phyloP scores from a whole-genome alignment of 106 monocot genomes.

The Alisma plantagoaquatica region DNA sequence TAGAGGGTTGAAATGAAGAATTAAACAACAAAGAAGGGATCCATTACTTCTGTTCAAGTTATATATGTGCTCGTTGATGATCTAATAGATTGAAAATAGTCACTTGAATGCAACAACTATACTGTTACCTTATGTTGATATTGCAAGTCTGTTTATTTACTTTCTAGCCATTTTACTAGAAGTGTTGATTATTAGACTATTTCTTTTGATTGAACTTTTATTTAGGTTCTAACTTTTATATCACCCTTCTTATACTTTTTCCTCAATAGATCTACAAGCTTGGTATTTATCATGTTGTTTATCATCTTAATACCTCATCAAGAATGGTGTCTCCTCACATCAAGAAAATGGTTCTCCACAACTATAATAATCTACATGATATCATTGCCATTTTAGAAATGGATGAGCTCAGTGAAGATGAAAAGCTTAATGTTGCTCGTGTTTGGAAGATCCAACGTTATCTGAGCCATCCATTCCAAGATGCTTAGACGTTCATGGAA shows the following conservation, averaged over 20 bases:
- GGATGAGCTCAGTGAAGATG: neutral
- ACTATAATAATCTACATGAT: neutral
- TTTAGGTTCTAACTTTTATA: too few species aligned
- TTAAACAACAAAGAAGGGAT: neutral
- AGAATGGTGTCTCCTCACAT: neutral
- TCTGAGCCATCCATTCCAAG: neutral
- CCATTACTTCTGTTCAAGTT: neutral
- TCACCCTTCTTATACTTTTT: too few species aligned
- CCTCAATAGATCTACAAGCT: neutral
- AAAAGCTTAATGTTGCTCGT: neutral
- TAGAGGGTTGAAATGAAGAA: neutral
- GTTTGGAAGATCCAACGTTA: neutral
- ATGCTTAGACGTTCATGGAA: neutral
- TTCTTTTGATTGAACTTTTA: too few species aligned
- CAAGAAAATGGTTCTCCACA: neutral
- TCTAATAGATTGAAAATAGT: neutral
- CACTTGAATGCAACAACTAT: neutral
- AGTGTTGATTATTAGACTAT: too few species aligned
- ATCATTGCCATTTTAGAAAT: neutral
- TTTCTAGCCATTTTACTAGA: too few species aligned
- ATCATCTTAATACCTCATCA: neutral
- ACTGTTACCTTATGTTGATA: neutral
- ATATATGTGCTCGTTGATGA: neutral
- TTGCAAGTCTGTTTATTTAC: too few species aligned
- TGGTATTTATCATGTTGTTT: neutral